phyloP scores from a whole-genome alignment of 2,329 filamentous ascomycete genomes.

The Aschersonia sp. region DNA sequence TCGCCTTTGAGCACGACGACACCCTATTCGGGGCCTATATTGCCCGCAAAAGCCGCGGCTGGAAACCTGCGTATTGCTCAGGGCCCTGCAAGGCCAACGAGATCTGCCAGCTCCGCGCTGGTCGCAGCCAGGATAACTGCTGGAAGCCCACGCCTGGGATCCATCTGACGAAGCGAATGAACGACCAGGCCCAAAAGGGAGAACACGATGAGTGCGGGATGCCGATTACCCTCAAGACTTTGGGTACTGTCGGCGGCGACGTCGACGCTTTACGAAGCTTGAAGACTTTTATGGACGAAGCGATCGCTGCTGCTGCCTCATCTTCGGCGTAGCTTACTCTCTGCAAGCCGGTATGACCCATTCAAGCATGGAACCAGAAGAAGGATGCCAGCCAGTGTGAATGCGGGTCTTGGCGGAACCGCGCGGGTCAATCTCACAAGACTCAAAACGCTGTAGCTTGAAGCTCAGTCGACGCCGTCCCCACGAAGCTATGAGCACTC shows the following conservation, averaged over 20 bases:
- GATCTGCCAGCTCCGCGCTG: slow-evolving; percentile 35
- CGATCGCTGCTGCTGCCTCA: neutral
- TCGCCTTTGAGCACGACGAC: slow-evolving; percentile 25
- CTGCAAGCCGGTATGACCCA: too few species aligned
- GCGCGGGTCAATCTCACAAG: too few species aligned
- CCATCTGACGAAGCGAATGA: slow-evolving; percentile 14
- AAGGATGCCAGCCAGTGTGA: too few species aligned
- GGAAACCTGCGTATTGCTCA: slow-evolving; percentile 21
- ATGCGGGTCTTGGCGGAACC: too few species aligned
- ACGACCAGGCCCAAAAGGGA: slow-evolving; percentile 1
- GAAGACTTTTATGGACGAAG: slow-evolving; percentile 5
- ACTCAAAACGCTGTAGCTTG: too few species aligned
- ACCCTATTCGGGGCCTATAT: slow-evolving; percentile 29
- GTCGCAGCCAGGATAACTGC: slow-evolving; percentile 36
- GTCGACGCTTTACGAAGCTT: slow-evolving; percentile 12
- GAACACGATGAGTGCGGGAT: slow-evolving; percentile 13
- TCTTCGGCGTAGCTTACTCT: too few species aligned
- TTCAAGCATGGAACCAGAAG: too few species aligned
- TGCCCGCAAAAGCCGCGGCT: slow-evolving; percentile 30
- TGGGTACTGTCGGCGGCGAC: slow-evolving; percentile 12
- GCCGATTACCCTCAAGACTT: slow-evolving; percentile 11
- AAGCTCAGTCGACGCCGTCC: too few species aligned
- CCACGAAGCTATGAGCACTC: too few species aligned
- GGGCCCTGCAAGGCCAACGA: slow-evolving; percentile 25
- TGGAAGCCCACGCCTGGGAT: slow-evolving; percentile 17